Evolutionary conservation across 306 rosid genomes (phyloP), one percentile per base, ranked within the genome.

Genomic region (Fragaria ananassa): DNA sequence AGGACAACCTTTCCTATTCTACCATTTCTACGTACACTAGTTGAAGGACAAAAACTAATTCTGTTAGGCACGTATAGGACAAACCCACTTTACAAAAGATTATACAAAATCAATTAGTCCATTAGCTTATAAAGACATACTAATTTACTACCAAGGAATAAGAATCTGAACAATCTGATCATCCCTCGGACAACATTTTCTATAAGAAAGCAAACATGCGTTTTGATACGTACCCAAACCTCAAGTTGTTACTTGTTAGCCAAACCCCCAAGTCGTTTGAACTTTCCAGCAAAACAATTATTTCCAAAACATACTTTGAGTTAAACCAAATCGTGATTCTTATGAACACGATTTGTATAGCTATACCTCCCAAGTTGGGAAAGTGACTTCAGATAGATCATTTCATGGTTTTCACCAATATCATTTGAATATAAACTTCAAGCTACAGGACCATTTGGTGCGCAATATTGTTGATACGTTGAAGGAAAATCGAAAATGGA

Each of bases 21-120:
- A 72, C 51, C 47, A 8, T 12, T 42, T 14, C 21, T 23, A 72
- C 67, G 56, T 25, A 57, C 42, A 18, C 27, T 34, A 54, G 10
- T 18, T 15, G 15, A 49, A 70, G 18, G 34, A 45, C 60, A 60
- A 62, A 27, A 44, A 6, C 2, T 39, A 10, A 23, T 68, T 44
- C 61, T 25, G 77, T 74, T 74, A 44, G 77, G 57, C 69, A 60
- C 19, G 58, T 74, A 65, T 8, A 5, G 45, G 78, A 74, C 70
- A 74, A 8, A 8, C 34, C 34, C 58, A 61, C 70, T 74, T 45
- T 74, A 17, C 45, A 74, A 61, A 74, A 74, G 78, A 34, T 51
- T 19, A 62, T 41, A 41, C 71, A 58, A 58, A 74, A 74, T 60
- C n/a, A n/a, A 58, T 10, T 14, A 27, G 46, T 65, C 67, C 76